phyloP scores from a whole-genome alignment of 768 basidiomycete genomes.

The Cubamyces lactineus region DNA sequence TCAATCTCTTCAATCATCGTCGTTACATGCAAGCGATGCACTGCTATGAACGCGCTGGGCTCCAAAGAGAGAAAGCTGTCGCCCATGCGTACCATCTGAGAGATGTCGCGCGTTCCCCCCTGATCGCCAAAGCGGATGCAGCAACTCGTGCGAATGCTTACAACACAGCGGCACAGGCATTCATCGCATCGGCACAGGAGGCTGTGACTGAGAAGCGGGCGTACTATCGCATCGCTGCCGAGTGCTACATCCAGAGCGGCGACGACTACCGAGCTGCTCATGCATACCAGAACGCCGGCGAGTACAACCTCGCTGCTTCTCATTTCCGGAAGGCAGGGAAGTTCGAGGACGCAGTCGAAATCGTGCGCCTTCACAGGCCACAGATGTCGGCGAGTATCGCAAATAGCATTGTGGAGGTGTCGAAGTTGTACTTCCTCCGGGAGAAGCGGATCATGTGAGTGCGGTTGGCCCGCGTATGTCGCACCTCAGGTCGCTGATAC shows the following conservation, averaged over 20 bases:
- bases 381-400: conserved; percentile 38
- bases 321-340: conserved; percentile 51
- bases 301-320: conserved; percentile 48
- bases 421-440: conserved; percentile 50
- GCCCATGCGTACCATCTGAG: conserved; percentile 58
- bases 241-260: conserved; percentile 33
- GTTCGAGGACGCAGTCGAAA: conserved; percentile 57
- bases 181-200: conserved; percentile 44
- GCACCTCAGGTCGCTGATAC: not conserved
- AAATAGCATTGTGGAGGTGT: conserved; percentile 45
- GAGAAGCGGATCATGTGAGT: conserved; percentile 35
- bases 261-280: conserved; percentile 46
- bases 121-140: conserved; percentile 27
- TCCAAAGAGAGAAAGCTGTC: conserved; percentile 46
- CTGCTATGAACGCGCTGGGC: conserved; percentile 53
- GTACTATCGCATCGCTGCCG: conserved; percentile 29
- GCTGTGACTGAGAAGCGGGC: conserved; percentile 35
- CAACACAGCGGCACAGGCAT: conserved; percentile 51
- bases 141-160: conserved; percentile 41
- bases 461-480: not conserved
- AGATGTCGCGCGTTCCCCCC: conserved; percentile 48
- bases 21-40: conserved; percentile 57
- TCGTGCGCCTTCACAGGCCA: conserved; percentile 42
- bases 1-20: conserved; percentile 45
- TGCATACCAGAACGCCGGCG: conserved; percentile 44